Conservation (phyloP, 2,329 filamentous ascomycete genomes). For the Sphaceloma murrayae region DNA sequence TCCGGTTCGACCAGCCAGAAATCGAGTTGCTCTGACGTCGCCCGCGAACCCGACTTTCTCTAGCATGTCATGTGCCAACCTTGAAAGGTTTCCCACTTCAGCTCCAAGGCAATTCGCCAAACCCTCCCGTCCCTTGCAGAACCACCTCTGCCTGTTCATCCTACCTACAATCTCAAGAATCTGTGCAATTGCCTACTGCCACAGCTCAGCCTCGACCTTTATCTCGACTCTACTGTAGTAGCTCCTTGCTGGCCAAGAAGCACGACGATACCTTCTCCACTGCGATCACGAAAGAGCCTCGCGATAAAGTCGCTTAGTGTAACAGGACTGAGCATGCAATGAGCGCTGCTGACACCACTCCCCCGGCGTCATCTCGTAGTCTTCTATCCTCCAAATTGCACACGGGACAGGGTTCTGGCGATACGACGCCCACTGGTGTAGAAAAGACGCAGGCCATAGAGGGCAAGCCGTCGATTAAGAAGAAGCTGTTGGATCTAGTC, state of each 20-base stretch:
- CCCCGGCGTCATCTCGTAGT: conserved; percentile 8
- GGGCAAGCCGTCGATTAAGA: conserved; percentile 10
- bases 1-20: too few relatives aligned
- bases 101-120: background rate
- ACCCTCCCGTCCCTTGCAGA: background rate
- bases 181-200: conserved; percentile 12
- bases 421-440: conserved; percentile 12
- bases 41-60: background rate
- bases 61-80: background rate
- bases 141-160: too few relatives aligned
- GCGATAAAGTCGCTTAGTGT: conserved; percentile 1
- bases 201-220: conserved; percentile 7
- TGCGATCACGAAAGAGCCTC: background rate
- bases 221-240: background rate
- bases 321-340: conserved; percentile 11
- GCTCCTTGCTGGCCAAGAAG: conserved; percentile 10
- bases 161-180: too few relatives aligned
- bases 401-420: background rate
- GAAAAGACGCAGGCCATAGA: conserved; percentile 8
- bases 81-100: background rate
- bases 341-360: conserved; percentile 13
- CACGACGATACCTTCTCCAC: too few relatives aligned
- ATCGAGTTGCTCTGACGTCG: too few relatives aligned
- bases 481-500: conserved; percentile 4
- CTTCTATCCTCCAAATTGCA: conserved; percentile 1